These are phyloP conservation scores for Chamaecrista fasciculata DNA, from an alignment of 306 rosid species.

Conservation along the genomic window DNA sequence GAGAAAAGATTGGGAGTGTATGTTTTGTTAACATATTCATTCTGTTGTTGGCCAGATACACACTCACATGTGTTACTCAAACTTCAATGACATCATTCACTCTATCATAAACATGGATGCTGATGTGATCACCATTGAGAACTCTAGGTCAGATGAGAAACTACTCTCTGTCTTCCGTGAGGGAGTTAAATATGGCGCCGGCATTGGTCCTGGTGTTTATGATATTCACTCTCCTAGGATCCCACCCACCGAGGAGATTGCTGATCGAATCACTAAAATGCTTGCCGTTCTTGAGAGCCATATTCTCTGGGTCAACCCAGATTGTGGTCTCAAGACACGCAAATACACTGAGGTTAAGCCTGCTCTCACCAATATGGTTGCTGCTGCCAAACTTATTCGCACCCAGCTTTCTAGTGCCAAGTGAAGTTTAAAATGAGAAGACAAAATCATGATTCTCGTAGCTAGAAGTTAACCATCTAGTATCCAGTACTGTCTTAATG, in stretches of 20 bases:
- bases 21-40: too few species aligned
- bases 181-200: slow-evolving; percentile 82
- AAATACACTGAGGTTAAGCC: slow-evolving; percentile 70
- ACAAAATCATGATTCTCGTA: background rate
- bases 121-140: slow-evolving; percentile 85
- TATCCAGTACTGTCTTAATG: background rate
- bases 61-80: slow-evolving; percentile 92
- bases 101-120: slow-evolving; percentile 91
- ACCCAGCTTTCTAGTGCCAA: slow-evolving; percentile 50
- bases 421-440: slow-evolving; percentile 38
- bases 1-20: background rate
- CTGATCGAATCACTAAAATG: slow-evolving; percentile 71
- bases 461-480: background rate
- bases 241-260: slow-evolving; percentile 68
- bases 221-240: slow-evolving; percentile 94
- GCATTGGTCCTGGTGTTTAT: slow-evolving; percentile 86
- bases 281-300: slow-evolving; percentile 77
- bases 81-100: slow-evolving; percentile 82
- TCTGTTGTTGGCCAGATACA: slow-evolving; percentile 54
- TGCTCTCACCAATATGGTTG: slow-evolving; percentile 74
- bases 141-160: slow-evolving; percentile 84
- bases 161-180: slow-evolving; percentile 75
- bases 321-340: slow-evolving; percentile 89
- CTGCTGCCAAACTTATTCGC: slow-evolving; percentile 81
- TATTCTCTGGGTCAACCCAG: slow-evolving; percentile 87